Conservation (phyloP, 331 rosid genomes). For the Phaseolus coccineus region DNA sequence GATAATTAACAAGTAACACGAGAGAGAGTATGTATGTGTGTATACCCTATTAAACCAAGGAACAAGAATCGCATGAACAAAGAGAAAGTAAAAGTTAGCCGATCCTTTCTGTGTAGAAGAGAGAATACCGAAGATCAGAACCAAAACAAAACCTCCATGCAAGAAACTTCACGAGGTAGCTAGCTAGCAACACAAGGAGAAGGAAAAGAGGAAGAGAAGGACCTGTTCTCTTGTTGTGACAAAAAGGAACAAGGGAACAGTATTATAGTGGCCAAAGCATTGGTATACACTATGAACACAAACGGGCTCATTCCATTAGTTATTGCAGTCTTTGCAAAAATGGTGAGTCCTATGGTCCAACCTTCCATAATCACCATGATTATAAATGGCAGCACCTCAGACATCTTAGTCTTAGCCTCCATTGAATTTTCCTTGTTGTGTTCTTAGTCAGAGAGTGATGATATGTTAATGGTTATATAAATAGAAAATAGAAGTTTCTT, state of each 20-base stretch:
- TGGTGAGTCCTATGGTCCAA: conserved; percentile 51
- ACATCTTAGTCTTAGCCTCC: conserved; percentile 42
- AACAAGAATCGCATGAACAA: conserved; percentile 67
- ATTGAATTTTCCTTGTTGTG: neutral
- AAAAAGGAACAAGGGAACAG: conserved; percentile 68
- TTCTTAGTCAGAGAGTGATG: neutral
- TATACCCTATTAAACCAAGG: conserved; percentile 75
- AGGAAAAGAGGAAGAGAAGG: neutral
- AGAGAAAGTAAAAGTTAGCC: conserved; percentile 57
- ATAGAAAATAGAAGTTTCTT: neutral
- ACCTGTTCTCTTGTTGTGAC: conserved; percentile 54
- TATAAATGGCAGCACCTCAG: conserved; percentile 50
- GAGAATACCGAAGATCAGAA: neutral
- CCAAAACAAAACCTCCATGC: conserved; percentile 37
- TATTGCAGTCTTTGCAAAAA: conserved; percentile 49
- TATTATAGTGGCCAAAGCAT: conserved; percentile 59
- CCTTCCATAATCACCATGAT: conserved; percentile 60
- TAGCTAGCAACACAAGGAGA: too few relatives aligned
- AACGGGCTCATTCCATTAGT: conserved; percentile 56
- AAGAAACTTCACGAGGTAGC: neutral
- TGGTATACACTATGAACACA: conserved; percentile 73
- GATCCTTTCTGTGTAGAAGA: conserved; percentile 52
- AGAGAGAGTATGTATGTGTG: neutral
- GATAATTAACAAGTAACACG: too few relatives aligned
- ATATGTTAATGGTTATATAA: neutral